phyloP scores from a whole-genome alignment of 2,329 filamentous ascomycete species.

The Epichloe sylvatica region DNA sequence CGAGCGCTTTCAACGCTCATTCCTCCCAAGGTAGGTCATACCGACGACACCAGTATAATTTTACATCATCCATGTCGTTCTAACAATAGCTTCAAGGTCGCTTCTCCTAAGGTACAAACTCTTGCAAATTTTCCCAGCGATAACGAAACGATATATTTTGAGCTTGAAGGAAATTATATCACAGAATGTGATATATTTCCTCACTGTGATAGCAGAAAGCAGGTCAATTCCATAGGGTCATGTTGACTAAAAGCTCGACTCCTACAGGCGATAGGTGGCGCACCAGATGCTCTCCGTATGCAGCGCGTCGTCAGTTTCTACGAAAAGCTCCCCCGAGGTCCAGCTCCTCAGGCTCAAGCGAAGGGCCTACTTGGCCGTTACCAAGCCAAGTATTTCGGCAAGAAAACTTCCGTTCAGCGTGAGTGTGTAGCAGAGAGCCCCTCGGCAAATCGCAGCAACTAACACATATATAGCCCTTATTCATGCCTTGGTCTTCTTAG shows the following conservation, averaged over 20 bases:
- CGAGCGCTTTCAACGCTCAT: conserved; percentile 96
- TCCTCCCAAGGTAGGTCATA: conserved; percentile 73
- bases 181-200: neutral
- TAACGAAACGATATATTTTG: too few relatives aligned
- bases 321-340: conserved; percentile 89
- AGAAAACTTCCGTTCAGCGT: conserved; percentile 83
- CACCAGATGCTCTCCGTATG: conserved; percentile 94
- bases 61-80: conserved; percentile 10
- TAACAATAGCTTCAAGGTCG: conserved; percentile 40
- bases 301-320: conserved; percentile 97
- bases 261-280: conserved; percentile 75
- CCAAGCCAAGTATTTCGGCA: conserved; percentile 85
- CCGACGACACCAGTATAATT: neutral
- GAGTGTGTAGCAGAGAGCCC: conserved; percentile 47
- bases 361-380: conserved; percentile 79
- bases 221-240: neutral
- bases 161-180: neutral
- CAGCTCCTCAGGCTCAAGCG: conserved; percentile 69
- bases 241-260: conserved; percentile 21
- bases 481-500: conserved; percentile 66
- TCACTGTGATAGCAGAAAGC: neutral
- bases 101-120: conserved; percentile 59
- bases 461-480: conserved; percentile 53
- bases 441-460: conserved; percentile 14
- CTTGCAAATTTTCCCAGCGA: neutral